Evolutionary conservation across 2,329 filamentous ascomycete genomes (phyloP).

Genomic region (Bimuria novae-zelandiae): DNA sequence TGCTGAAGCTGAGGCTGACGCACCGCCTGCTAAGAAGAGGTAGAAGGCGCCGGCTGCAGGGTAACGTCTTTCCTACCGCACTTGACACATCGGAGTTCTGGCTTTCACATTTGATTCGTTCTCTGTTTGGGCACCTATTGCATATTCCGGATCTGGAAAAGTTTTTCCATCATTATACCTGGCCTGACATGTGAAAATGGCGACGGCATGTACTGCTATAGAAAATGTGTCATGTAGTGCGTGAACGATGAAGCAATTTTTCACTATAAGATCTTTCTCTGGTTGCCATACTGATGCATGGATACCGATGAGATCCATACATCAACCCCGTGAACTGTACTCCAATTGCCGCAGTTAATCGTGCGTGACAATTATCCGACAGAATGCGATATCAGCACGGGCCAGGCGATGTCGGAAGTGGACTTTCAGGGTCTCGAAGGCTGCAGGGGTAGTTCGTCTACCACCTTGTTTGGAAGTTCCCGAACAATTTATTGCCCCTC

Average conservation of each 20-base stretch:
- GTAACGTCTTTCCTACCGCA: conserved; percentile 11
- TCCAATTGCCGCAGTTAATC: too few species aligned
- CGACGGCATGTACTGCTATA: conserved; percentile 16
- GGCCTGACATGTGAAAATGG: conserved; percentile 19
- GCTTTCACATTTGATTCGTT: conserved; percentile 17
- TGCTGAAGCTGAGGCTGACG: conserved; percentile 49
- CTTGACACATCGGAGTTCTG: conserved; percentile 26
- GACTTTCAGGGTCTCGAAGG: conserved; percentile 8
- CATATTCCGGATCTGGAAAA: conserved; percentile 41
- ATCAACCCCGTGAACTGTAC: too few species aligned
- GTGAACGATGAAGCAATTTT: conserved; percentile 5
- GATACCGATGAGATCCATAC: too few species aligned
- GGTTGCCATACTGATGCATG: too few species aligned
- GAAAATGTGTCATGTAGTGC: conserved; percentile 12
- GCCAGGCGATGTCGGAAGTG: neutral
- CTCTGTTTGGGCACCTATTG: conserved; percentile 19
- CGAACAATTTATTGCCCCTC: conserved; percentile 2
- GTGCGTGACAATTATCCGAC: neutral
- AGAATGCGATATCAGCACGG: neutral
- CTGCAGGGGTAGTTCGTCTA: conserved; percentile 5
- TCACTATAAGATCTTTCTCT: too few species aligned
- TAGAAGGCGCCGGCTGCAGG: conserved; percentile 46
- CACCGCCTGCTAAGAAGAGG: conserved; percentile 56
- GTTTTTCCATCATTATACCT: conserved; percentile 41
- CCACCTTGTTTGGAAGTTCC: conserved; percentile 13